Evolutionary conservation across 768 basidiomycete genomes (phyloP), one percentile per base, ranked within the genome.

Genomic region (Ramaria sp.): DNA sequence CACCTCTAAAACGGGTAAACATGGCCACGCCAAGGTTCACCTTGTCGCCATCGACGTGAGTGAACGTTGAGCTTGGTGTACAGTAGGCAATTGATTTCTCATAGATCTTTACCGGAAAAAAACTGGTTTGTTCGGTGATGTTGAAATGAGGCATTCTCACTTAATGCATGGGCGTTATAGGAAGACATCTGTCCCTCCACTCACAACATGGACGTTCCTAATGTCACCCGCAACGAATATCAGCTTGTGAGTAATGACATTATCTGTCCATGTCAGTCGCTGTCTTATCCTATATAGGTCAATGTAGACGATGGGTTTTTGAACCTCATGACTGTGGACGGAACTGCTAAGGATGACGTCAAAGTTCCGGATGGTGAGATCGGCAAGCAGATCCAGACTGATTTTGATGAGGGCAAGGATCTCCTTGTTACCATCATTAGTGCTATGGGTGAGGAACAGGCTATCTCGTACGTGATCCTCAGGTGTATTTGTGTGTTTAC

Each of bases 171-270:
- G n/a, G 53, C 39, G 18, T 37, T 36, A 58, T 67, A 90, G 87
- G 89, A 92, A 81, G 89, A 90, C 78, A 88, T 92, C 70, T 89
- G 69, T 63, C 91, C 91, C 64, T 95, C 92, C 67, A 99, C 95
- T 69, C 96, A 99, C 81, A 99, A 99, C 78, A 93, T 99, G 90
- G 94, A 97, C 62, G 95, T 96, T 65, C 95, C 95, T 70, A 88
- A 96, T 73, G 92, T 99, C 67, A 58, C 27, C 48, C 88, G 95
- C 69, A 77, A 73, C 57, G 96, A 99, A 82, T 98, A 83, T 78
- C 78, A 85, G 65, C 84, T 99, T 66, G 88, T 91, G 67, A 65
- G 76, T 66, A 47, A 15, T 25, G 44, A 6, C 28, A 24, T 22
- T 30, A n/a, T 5, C 41, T 3, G 48, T 34, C 43, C 53, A 52